Conservation (phyloP, 2,329 filamentous ascomycete genomes). For the Cryphonectria naterciae region DNA sequence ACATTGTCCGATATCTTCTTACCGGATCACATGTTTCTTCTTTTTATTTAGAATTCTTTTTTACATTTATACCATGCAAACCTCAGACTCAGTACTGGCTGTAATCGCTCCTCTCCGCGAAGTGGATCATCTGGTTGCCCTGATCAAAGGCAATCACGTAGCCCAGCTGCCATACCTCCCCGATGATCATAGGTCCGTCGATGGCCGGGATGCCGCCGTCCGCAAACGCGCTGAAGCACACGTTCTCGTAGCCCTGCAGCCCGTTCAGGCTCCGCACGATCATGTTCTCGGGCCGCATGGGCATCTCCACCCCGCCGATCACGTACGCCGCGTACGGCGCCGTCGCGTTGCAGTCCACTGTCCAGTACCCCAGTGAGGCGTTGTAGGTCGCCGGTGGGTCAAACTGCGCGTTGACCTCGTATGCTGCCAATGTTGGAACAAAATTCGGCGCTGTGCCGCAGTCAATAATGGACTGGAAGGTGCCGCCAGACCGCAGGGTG, state of each 20-base stretch:
- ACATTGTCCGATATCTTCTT: no score
- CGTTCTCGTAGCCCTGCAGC: conserved; percentile 31
- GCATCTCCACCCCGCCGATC: conserved; percentile 41
- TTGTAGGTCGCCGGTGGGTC: conserved; percentile 51
- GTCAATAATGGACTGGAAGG: conserved; percentile 56
- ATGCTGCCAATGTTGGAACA: conserved; percentile 51
- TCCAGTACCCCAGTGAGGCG: conserved; percentile 53
- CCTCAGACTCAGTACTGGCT: background rate
- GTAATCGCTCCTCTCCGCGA: conserved; percentile 29
- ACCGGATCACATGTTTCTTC: no score
- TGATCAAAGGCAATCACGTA: conserved; percentile 32
- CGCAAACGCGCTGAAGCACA: conserved; percentile 31
- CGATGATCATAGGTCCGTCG: conserved; percentile 22
- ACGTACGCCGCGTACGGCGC: conserved; percentile 51
- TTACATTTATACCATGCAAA: no score
- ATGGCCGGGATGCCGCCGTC: conserved; percentile 17
- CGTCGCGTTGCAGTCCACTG: conserved; percentile 52
- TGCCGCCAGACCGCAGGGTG: conserved; percentile 35
- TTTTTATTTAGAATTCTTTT: no score
- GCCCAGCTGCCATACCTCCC: conserved; percentile 31
- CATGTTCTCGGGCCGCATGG: conserved; percentile 31
- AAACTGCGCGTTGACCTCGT: conserved; percentile 51
- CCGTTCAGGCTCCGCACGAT: conserved; percentile 32
- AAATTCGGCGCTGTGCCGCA: conserved; percentile 57
- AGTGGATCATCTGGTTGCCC: conserved; percentile 29